phyloP scores from a whole-genome alignment of 2,329 filamentous ascomycete species.

The Fusarium brevicatenulatum region DNA sequence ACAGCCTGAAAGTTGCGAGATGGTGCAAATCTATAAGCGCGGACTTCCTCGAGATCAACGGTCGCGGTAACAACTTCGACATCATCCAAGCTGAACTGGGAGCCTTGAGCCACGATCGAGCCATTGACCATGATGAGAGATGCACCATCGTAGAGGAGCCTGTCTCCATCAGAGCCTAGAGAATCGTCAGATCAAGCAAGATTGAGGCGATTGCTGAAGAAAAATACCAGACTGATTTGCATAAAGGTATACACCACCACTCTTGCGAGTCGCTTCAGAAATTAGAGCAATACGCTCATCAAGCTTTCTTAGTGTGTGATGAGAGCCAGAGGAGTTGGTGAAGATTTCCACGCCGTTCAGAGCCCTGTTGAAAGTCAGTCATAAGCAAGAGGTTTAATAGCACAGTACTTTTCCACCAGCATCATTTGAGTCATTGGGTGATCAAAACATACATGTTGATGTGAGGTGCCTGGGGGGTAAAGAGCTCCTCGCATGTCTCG shows the following conservation, averaged over 20 bases:
- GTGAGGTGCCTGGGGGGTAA: slow-evolving; percentile 35
- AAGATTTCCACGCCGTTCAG: slow-evolving; percentile 75
- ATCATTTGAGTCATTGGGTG: background rate
- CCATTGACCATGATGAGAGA: slow-evolving; percentile 72
- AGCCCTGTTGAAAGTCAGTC: slow-evolving; percentile 1
- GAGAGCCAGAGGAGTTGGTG: slow-evolving; percentile 64
- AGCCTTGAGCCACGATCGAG: slow-evolving; percentile 69
- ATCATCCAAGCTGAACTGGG: slow-evolving; percentile 67
- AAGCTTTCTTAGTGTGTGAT: slow-evolving; percentile 71
- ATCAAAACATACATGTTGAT: slow-evolving; percentile 19
- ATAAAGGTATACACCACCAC: slow-evolving; percentile 66
- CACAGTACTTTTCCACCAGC: background rate
- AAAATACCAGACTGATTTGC: slow-evolving; percentile 47
- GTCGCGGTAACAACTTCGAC: slow-evolving; percentile 75
- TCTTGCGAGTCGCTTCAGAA: slow-evolving; percentile 70
- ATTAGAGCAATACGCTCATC: slow-evolving; percentile 72
- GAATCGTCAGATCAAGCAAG: background rate
- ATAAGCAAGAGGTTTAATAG: background rate
- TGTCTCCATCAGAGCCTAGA: slow-evolving; percentile 64
- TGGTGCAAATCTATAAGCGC: slow-evolving; percentile 65
- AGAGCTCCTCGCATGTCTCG: slow-evolving; percentile 55
- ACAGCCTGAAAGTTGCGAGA: slow-evolving; percentile 69
- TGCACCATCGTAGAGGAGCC: slow-evolving; percentile 65
- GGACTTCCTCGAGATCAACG: slow-evolving; percentile 76
- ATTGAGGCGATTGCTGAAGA: rapidly evolving